These are phyloP conservation scores for Ustilaginoidea virens DNA, from an alignment of 2,329 filamentous ascomycete species.

Conservation along the genomic window DNA sequence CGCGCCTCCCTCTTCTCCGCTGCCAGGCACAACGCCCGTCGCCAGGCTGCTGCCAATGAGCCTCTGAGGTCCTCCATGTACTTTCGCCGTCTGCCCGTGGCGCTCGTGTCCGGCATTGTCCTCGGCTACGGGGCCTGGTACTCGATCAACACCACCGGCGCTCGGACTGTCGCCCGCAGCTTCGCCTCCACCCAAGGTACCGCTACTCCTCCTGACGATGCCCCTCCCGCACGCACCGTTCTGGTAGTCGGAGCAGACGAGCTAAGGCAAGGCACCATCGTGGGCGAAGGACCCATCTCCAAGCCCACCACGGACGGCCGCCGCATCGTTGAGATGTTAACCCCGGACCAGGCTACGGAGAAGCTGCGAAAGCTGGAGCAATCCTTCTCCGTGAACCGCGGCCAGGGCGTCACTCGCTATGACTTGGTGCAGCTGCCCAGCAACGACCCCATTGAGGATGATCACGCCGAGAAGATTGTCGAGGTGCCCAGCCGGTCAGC, in stretches of 20 bases:
- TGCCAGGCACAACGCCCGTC: slow-evolving; percentile 8
- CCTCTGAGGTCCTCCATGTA: slow-evolving; percentile 60
- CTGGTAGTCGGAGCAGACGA: slow-evolving; percentile 83
- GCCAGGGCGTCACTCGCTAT: slow-evolving; percentile 83
- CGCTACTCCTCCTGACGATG: slow-evolving; percentile 20
- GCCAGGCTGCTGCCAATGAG: slow-evolving; percentile 26
- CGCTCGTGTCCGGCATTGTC: slow-evolving; percentile 48
- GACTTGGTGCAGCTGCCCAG: slow-evolving; percentile 89
- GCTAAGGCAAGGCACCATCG: slow-evolving; percentile 74
- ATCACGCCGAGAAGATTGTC: slow-evolving; percentile 96
- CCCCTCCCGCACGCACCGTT: slow-evolving; percentile 45
- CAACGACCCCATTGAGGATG: slow-evolving; percentile 96
- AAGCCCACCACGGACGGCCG: slow-evolving; percentile 77
- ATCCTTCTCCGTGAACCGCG: slow-evolving; percentile 79
- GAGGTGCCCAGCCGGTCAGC: slow-evolving; percentile 54
- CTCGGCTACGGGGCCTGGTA: slow-evolving; percentile 69
- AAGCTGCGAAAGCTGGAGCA: slow-evolving; percentile 82
- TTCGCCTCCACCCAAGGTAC: slow-evolving; percentile 24
- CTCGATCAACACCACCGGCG: slow-evolving; percentile 36
- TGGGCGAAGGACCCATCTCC: slow-evolving; percentile 71
- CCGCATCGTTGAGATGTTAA: slow-evolving; percentile 90
- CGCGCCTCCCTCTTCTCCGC: slow-evolving; percentile 23
- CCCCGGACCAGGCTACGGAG: slow-evolving; percentile 80
- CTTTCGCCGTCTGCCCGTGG: slow-evolving; percentile 50
- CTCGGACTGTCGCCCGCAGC: slow-evolving; percentile 21